A percentile compares a stretch with the other conserved stretches of the same genome.
phyloP scores from a whole-genome alignment of 2,329 filamentous ascomycete genomes.

The Amauroascus verrucosus region DNA sequence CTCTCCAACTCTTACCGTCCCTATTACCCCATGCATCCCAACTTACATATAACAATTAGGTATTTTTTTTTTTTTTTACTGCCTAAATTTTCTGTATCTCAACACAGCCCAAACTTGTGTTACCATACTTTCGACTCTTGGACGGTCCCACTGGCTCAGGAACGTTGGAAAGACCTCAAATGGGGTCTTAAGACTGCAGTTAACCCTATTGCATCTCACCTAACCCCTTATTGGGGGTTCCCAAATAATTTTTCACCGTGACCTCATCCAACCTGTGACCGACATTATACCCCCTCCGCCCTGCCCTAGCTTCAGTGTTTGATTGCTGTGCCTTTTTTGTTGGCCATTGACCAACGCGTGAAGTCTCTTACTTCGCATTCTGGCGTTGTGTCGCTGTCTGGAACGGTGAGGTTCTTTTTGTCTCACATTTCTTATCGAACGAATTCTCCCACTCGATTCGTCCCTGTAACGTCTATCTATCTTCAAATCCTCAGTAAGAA shows the following conservation, averaged over 20 bases:
- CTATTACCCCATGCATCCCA: not conserved
- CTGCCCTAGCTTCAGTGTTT: not conserved
- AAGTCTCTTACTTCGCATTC: not conserved
- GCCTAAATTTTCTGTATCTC: not conserved
- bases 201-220: constrained; percentile 2
- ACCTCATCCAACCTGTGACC: not conserved
- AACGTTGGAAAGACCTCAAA: not conserved
- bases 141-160: not conserved
- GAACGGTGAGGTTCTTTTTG: constrained; percentile 2
- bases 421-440: constrained; percentile 1
- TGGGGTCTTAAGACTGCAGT: constrained; percentile 2
- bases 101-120: not conserved
- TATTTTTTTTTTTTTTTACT: not conserved
- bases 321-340: not conserved
- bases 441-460: not conserved
- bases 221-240: not conserved
- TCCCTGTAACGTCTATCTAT: not conserved
- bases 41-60: not conserved
- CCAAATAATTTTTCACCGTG: not conserved
- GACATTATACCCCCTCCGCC: not conserved
- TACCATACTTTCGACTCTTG: not conserved
- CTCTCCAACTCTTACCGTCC: not conserved
- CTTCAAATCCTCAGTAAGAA: too few species aligned
- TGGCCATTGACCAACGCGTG: not conserved
- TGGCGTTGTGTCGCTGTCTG: not conserved